Evolutionary conservation across 2,329 filamentous ascomycete species (phyloP).

Genomic region (Pyrenophora seminiperda): DNA sequence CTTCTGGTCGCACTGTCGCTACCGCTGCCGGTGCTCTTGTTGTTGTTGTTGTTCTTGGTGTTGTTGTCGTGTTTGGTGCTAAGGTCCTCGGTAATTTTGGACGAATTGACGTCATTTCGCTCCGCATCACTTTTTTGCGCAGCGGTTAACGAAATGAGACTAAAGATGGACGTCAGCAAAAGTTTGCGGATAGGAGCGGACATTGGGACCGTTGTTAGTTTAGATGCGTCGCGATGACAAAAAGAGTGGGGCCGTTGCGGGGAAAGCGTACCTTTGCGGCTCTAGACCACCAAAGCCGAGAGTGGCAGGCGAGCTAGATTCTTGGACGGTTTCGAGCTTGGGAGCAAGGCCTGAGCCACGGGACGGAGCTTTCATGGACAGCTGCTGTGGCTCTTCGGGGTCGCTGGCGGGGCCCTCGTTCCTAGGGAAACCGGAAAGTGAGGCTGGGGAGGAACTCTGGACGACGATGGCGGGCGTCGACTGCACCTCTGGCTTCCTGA

Average conservation of each 20-base stretch:
- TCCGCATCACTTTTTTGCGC: slow-evolving; percentile 41
- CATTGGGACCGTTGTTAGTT: slow-evolving; percentile 25
- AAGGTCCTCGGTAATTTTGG: slow-evolving; percentile 56
- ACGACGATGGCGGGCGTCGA: slow-evolving; percentile 53
- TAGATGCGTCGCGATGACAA: slow-evolving; percentile 35
- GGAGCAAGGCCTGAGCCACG: slow-evolving; percentile 63
- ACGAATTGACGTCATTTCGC: slow-evolving; percentile 52
- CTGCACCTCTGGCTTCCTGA: slow-evolving; percentile 37
- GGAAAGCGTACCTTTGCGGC: slow-evolving; percentile 39
- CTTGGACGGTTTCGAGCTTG: slow-evolving; percentile 86
- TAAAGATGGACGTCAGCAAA: slow-evolving; percentile 29
- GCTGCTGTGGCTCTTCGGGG: slow-evolving; percentile 44
- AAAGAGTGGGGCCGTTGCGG: slow-evolving; percentile 37
- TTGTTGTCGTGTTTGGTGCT: slow-evolving; percentile 49
- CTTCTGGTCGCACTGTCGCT: slow-evolving; percentile 63
- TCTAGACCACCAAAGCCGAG: slow-evolving; percentile 57
- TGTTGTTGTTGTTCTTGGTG: slow-evolving; percentile 50
- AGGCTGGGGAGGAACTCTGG: slow-evolving; percentile 52
- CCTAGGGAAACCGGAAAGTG: slow-evolving; percentile 37
- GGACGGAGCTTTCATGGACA: slow-evolving; percentile 49
- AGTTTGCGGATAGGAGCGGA: slow-evolving; percentile 20
- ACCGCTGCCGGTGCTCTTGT: slow-evolving; percentile 60
- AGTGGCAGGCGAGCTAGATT: slow-evolving; percentile 75
- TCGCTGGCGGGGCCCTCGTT: slow-evolving; percentile 40
- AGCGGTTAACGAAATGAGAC: slow-evolving; percentile 23